These are phyloP conservation scores for Hanseniaspora meyeri DNA, from an alignment of 805 yeast species.

Conservation along the genomic window DNA sequence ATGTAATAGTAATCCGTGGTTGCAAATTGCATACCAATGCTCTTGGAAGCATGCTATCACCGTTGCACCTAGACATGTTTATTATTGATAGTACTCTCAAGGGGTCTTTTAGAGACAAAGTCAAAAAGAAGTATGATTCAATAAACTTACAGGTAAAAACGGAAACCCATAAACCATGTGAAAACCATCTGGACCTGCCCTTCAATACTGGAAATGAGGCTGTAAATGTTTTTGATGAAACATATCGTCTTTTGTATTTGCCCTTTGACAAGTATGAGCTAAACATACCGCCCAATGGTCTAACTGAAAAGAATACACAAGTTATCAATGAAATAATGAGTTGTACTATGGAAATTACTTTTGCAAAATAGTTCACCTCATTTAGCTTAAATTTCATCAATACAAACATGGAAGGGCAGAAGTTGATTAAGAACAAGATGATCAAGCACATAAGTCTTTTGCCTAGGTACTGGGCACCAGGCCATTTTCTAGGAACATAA, in stretches of 20 bases:
- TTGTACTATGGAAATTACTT: slow-evolving; percentile 42
- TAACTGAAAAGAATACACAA: slow-evolving; percentile 44
- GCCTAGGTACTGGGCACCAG: slow-evolving; percentile 53
- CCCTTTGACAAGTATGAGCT: slow-evolving; percentile 30
- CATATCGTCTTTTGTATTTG: slow-evolving; percentile 30
- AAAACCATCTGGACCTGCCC: slow-evolving; percentile 46
- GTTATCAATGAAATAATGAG: slow-evolving; percentile 42
- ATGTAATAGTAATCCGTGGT: slow-evolving; percentile 40
- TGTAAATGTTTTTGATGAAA: slow-evolving; percentile 48
- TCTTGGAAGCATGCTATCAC: slow-evolving; percentile 32
- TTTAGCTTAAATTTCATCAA: slow-evolving; percentile 28
- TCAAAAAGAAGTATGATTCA: slow-evolving; percentile 69
- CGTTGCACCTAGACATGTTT: slow-evolving; percentile 44
- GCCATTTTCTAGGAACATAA: slow-evolving; percentile 61
- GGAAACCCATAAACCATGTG: slow-evolving; percentile 56
- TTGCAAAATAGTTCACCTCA: slow-evolving; percentile 24
- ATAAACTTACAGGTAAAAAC: slow-evolving; percentile 56
- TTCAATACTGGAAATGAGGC: slow-evolving; percentile 42
- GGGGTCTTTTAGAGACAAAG: slow-evolving; percentile 62
- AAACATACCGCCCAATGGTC: slow-evolving; percentile 50
- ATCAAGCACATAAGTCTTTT: slow-evolving; percentile 36
- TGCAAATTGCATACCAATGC: slow-evolving; percentile 44
- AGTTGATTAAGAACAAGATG: slow-evolving; percentile 33
- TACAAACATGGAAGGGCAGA: slow-evolving; percentile 44
- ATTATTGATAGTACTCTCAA: slow-evolving; percentile 53